Base-by-base conservation (phyloP, 2,329 filamentous ascomycete species). In the Trichoderma aggressivum region DNA sequence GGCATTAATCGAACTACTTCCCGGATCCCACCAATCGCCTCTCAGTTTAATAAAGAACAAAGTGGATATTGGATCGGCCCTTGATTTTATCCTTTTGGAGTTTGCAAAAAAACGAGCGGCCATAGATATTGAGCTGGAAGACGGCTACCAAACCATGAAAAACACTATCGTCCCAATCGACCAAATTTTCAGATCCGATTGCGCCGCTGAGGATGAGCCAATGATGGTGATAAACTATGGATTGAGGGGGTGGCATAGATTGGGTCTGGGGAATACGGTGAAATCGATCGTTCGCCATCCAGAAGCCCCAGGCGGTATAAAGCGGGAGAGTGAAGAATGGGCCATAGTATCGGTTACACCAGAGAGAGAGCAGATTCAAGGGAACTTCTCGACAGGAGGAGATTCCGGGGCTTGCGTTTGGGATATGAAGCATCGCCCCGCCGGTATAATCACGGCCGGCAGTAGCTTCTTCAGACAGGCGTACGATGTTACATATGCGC, bases 341-440 rank as follows among this genome's bases (percentile, higher is more conserved):
- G 11, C 34, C 2, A 65, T 70, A 28, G 28, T n/a, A 32, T 55
- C 47, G 1, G 11, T 47, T 12, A 4, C 2, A 47, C 11, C 18
- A 2, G 7, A 16, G 10, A n/a, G 16, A 43, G n/a, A 14, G 8
- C 5, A 8, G n/a, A 18, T 26, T 11, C 16, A 50, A 50, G n/a
- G 21, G 10, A 1, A 47, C 1, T 70, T 70, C 53, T 70, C 59
- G 5, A 2, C 3, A 11, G 1, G 3, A 7, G 68, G 50, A 4
- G 68, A 70, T 47, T 70, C 60, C 11, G 68, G 68, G 2, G 26
- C 68, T 3, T 70, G 60, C 61, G 28, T 70, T 4, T 70, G 68
- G 68, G 59, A 70, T 39, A 65, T 65, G 26, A 2, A 70, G 12
- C 11, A 7, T 28, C 60, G 68, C n/a, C 58, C 68, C n/a, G 68